Evolutionary conservation across 2,329 filamentous ascomycete genomes (phyloP), one percentile per base, ranked within the genome.

Genomic region (Paecilomyces formosus): DNA sequence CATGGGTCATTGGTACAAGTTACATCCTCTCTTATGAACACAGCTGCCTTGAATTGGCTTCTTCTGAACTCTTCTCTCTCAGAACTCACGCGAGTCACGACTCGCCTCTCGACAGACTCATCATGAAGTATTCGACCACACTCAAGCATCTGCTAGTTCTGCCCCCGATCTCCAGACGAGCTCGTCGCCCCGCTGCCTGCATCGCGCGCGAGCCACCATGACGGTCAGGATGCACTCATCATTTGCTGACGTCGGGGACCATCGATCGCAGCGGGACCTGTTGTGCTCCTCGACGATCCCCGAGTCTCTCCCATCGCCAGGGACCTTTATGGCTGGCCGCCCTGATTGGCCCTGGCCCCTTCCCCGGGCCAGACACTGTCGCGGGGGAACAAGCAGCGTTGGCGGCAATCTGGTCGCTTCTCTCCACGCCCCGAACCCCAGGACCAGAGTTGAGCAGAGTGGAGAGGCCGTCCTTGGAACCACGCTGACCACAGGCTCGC

Each of bases 231-330:
- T 11, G 50, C 24, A 24, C 21, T 7, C 8, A 24, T 28, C 24
- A 31, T 24, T 52, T 28, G 22, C 26, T 52, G 50, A 52, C 50
- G 50, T 52, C 50, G 50, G 50, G 18, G 50, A 52, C 50, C 50
- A 26, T 52, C 50, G 50, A 52, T 52, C 50, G 26, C 50, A 28
- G 22, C 50, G 50, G 50, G 50, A 21, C 50, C 24, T 18, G 12
- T 31, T 56, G 53, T 31, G 24, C 24, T 26, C 24, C 24, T 31
- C 5, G 54, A 45, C 28, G 26, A 50, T 52, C 54, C 59, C 52
- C 55, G 59, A 59, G 55, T 50, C 55, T 55, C 57, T 60, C 61
- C 60, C 51, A 58, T 63, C 64, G 61, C 64, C 64, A 62, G 64
- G 63, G 52, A 28, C 21, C 21, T 2, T 3, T 22, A 11, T 2